Base-by-base conservation (phyloP, 2,329 filamentous ascomycete genomes). In the Periconia sp. region DNA sequence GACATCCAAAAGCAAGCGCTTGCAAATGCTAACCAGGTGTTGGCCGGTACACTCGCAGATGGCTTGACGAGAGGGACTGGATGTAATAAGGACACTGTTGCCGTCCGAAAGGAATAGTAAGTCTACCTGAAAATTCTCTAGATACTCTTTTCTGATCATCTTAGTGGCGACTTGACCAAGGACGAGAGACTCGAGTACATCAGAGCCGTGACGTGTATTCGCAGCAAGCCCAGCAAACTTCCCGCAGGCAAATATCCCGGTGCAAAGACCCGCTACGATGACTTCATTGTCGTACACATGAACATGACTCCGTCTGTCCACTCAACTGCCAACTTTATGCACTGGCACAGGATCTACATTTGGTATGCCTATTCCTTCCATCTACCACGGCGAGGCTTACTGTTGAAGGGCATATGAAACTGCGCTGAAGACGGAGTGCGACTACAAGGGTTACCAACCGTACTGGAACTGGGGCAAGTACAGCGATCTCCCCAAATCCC, bases 381-480 rank as follows among this genome's bases (percentile, higher is more conserved):
- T 16, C 18, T 21, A 13, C 12, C 9, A 13, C 18, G 13, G 26
- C 19, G 24, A 25, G 2, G 4, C 23, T 41, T 5, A 40, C 32
- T 21, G 25, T 12, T 10, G 5, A 21, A 57, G 54, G 52, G 57
- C 64, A 0, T 75, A 72, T 50, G 73, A 76, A 44, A 59, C 67
- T 13, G 71, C 71, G 0, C 61, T 76, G 5, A 64, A 56, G 11
- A 62, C 63, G 2, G 72, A 75, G 48, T 76, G 73, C 43, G 65
- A 64, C 42, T 75, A 72, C 52, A 65, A 56, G 11, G 72, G 70
- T 36, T 62, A 64, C 42, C 67, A 72, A 35, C 73, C 73, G 5
- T 81, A 79, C 65, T 78, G 76, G 70, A 77, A 82, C 62, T 82
- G 78, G 77, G 73, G 73, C 8, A 72, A 73, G 36, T 75, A 75